A percentile compares a stretch with the other conserved stretches of the same genome.
These are phyloP conservation scores for Akanthomyces uredinophilus DNA, from an alignment of 2,329 filamentous ascomycete species.

Conservation along the genomic window DNA sequence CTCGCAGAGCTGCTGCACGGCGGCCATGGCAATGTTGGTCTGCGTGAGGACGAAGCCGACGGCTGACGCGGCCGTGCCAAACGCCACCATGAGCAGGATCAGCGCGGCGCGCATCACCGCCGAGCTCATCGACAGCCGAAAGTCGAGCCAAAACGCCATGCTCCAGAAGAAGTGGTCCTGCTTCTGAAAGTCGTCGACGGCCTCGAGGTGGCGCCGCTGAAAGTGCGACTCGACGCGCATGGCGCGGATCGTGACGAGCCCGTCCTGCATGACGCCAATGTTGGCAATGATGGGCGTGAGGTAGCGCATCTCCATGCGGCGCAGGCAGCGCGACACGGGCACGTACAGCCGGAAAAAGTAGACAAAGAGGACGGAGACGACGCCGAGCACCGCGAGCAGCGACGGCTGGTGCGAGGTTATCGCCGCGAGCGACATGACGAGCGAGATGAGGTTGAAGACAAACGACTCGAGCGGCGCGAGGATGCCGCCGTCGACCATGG, in stretches of 20 bases:
- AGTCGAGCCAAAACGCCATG: slow-evolving; percentile 78
- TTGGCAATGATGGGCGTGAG: slow-evolving; percentile 86
- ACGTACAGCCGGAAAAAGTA: slow-evolving; percentile 72
- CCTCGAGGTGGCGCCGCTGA: slow-evolving; percentile 70
- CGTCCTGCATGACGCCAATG: slow-evolving; percentile 81
- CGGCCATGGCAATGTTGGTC: slow-evolving; percentile 31
- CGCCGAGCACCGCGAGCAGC: slow-evolving; percentile 67
- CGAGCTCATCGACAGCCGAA: slow-evolving; percentile 59
- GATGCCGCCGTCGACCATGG: slow-evolving; percentile 83
- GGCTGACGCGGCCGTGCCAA: slow-evolving; percentile 68
- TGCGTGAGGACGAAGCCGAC: slow-evolving; percentile 76
- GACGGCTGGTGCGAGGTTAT: slow-evolving; percentile 74
- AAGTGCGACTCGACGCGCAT: slow-evolving; percentile 76
- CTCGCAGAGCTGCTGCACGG: slow-evolving; percentile 57
- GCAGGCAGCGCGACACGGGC: slow-evolving; percentile 75
- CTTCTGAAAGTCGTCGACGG: slow-evolving; percentile 84
- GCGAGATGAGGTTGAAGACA: slow-evolving; percentile 64
- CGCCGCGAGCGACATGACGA: slow-evolving; percentile 67
- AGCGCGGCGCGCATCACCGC: slow-evolving; percentile 68
- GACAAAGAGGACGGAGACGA: slow-evolving; percentile 64
- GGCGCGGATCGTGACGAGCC: slow-evolving; percentile 79
- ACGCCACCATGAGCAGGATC: slow-evolving; percentile 68
- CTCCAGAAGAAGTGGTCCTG: slow-evolving; percentile 97
- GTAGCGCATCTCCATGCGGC: slow-evolving; percentile 84
- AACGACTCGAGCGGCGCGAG: slow-evolving; percentile 67